phyloP scores from a whole-genome alignment of 2,329 filamentous ascomycete species.

The Drechslera avenae region DNA sequence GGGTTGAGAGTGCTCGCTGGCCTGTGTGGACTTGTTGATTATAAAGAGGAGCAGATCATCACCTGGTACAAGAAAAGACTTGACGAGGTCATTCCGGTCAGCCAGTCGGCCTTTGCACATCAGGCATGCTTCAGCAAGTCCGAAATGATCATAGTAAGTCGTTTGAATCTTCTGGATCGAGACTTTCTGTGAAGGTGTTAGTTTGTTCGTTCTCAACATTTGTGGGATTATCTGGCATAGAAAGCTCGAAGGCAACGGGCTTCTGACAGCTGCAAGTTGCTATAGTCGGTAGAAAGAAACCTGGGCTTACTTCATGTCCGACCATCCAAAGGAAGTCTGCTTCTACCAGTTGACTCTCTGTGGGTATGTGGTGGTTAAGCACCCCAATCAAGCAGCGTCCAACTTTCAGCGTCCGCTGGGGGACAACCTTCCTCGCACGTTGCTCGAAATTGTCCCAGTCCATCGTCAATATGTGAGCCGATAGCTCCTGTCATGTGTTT shows the following conservation, averaged over 20 bases:
- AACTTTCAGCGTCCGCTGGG: constrained; percentile 23
- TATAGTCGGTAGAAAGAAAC: neutral
- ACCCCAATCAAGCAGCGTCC: constrained; percentile 44
- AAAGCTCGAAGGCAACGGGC: too few species aligned
- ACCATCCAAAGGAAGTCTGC: constrained; percentile 47
- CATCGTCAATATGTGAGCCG: constrained; percentile 9
- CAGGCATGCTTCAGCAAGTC: constrained; percentile 21
- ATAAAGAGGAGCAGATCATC: constrained; percentile 13
- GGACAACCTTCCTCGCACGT: constrained; percentile 22
- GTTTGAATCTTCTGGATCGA: constrained; percentile 23
- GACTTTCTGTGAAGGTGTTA: constrained; percentile 24
- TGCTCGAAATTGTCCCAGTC: constrained; percentile 30
- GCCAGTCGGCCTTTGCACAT: constrained; percentile 16
- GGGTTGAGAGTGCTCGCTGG: neutral
- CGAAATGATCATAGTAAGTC: constrained; percentile 18
- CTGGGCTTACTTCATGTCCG: constrained; percentile 34
- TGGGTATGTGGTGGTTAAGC: constrained; percentile 28
- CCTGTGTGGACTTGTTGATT: neutral
- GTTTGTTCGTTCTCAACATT: neutral
- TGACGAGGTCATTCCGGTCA: constrained; percentile 4
- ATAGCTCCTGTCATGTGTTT: too few species aligned
- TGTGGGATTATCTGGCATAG: too few species aligned
- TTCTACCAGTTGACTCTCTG: constrained; percentile 17
- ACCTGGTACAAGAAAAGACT: constrained; percentile 5
- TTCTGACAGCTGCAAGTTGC: too few species aligned